A percentile compares a stretch with the other conserved stretches of the same genome.
Conservation (phyloP, 164 flowering plant species). For the Akebia trifoliata region DNA sequence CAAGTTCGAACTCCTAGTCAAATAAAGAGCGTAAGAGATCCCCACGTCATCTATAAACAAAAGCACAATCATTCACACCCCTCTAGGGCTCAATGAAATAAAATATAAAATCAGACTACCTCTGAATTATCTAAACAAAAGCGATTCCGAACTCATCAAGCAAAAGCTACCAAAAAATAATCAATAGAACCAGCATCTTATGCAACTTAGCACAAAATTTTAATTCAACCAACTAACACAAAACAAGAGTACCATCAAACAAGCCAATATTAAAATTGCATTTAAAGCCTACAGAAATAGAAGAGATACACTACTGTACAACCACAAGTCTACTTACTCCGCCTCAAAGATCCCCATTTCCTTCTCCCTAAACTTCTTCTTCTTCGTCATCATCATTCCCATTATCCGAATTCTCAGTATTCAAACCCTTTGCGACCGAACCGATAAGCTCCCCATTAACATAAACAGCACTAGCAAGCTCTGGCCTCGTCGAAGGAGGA, state of each 20-base stretch:
- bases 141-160: no score
- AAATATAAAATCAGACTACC: no score
- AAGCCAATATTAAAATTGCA: slow-evolving; percentile 8
- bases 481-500: slow-evolving; percentile 65
- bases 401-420: background rate
- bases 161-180: no score
- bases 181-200: no score
- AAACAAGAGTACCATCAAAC: slow-evolving; percentile 5
- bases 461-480: slow-evolving; percentile 60
- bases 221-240: slow-evolving; percentile 10
- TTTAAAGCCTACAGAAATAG: slow-evolving; percentile 7
- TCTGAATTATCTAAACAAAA: no score
- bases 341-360: no score
- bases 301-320: slow-evolving; percentile 38
- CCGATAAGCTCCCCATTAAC: slow-evolving; percentile 68
- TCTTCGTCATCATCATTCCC: slow-evolving; percentile 14
- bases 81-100: no score
- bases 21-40: no score
- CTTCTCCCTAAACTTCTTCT: slow-evolving; percentile 26
- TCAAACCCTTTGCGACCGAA: slow-evolving; percentile 63
- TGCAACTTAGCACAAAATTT: slow-evolving; percentile 8
- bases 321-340: slow-evolving; percentile 51
- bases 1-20: no score
- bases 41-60: no score
- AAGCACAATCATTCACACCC: no score